Conservation (phyloP, 2,329 filamentous ascomycete genomes). For the Ceratocystis huliohia region DNA sequence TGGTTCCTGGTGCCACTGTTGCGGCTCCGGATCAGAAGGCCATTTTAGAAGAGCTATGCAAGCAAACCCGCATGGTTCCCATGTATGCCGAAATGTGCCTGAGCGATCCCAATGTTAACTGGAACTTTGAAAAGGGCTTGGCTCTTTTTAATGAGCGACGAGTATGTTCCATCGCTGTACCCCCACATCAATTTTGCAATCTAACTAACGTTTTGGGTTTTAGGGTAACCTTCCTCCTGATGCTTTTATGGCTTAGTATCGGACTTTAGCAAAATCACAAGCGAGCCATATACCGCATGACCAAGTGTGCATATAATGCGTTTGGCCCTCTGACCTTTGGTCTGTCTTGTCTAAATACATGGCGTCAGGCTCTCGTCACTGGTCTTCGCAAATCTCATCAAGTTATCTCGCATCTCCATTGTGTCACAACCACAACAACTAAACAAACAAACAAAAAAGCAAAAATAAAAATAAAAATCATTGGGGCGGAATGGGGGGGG, state of each 20-base stretch:
- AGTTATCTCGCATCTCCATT: too few relatives aligned
- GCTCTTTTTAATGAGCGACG: conserved; percentile 63
- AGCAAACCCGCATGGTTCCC: conserved; percentile 66
- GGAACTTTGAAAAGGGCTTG: conserved; percentile 67
- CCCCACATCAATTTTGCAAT: neutral
- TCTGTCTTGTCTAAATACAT: too few relatives aligned
- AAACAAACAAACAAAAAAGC: too few relatives aligned
- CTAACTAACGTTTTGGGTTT: conserved; percentile 3
- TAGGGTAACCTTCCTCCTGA: conserved; percentile 19
- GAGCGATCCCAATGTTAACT: conserved; percentile 49
- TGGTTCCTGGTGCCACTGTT: conserved; percentile 24
- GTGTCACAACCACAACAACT: too few relatives aligned
- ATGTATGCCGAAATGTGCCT: conserved; percentile 73
- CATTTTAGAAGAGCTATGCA: conserved; percentile 61
- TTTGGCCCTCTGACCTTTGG: too few relatives aligned
- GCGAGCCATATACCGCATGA: too few relatives aligned
- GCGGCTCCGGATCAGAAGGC: conserved; percentile 48
- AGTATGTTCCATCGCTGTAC: conserved; percentile 33
- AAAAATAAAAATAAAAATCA: too few relatives aligned
- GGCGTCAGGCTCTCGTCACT: too few relatives aligned
- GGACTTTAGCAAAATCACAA: neutral
- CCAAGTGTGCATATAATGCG: too few relatives aligned
- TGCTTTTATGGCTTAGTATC: conserved; percentile 18
- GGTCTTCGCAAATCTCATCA: too few relatives aligned
- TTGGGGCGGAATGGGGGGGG: too few relatives aligned